Base-by-base conservation (phyloP, 2,329 filamentous ascomycete genomes). In the Emergomyces orientalis region DNA sequence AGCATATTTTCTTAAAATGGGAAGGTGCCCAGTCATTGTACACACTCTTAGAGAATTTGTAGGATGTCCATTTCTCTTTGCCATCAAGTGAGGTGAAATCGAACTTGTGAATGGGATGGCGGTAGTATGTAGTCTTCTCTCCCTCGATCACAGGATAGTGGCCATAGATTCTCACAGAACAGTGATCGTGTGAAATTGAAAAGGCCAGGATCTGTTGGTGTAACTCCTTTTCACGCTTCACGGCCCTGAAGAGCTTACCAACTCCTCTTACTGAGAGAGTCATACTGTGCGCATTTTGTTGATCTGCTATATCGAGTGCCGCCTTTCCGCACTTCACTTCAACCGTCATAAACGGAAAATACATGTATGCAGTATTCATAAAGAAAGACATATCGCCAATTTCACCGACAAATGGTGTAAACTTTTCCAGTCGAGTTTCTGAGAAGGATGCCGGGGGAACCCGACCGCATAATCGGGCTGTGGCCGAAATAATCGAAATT, bases 401-500 rank as follows among this genome's bases (percentile, higher is more conserved):
- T n/a, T n/a, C n/a, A n/a, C n/a, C n/a, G n/a, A n/a, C n/a, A n/a
- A n/a, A n/a, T n/a, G n/a, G 74, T 5, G 68, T 63, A 11, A 82
- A 66, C 69, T 76, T 81, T 14, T 67, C 49, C 4, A 73, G 68
- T 63, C 75, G 73, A 25, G 69, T 67, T 14, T 71, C 65, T 1
- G 70, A 74, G 63, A 77, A 77, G 59, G 71, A 69, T 25, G 62
- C 58, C 68, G 62, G 59, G 65, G 67, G 65, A 75, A 77, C 60
- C 73, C 73, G 22, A 74, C 69, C 58, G 72, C 65, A 63, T 72
- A 76, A 63, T 76, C 71, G 13, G 74, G 75, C 67, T 76, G 71
- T 60, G 71, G 74, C 61, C 68, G 67, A 49, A 70, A 54, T 47
- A 63, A 59, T 34, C 32, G 61, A 43, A 63, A 54, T 34, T 59